These are phyloP conservation scores for Linum usitatissimum DNA, from an alignment of 345 rosid genomes.

Conservation along the genomic window DNA sequence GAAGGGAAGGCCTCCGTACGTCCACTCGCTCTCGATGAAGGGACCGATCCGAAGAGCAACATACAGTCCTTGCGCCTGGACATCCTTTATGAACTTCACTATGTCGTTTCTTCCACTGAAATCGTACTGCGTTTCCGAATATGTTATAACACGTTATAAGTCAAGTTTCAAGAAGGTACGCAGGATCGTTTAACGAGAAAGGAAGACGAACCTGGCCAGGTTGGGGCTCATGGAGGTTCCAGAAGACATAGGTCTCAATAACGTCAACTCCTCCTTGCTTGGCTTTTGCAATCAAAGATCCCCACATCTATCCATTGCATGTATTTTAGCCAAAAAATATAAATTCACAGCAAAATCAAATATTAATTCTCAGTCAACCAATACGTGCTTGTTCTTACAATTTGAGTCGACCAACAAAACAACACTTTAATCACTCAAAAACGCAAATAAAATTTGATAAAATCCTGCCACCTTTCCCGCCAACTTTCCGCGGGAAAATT, in stretches of 20 bases:
- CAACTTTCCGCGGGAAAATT: neutral
- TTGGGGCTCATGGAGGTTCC: slow-evolving; percentile 84
- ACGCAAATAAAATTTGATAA: no score
- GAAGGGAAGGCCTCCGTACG: slow-evolving; percentile 73
- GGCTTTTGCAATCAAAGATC: slow-evolving; percentile 65
- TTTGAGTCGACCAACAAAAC: no score
- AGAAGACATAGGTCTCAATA: slow-evolving; percentile 87
- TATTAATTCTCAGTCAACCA: no score
- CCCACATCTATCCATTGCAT: slow-evolving; percentile 58
- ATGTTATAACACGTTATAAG: neutral
- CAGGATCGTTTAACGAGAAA: neutral
- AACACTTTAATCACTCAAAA: neutral
- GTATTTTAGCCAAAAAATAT: no score
- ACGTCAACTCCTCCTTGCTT: slow-evolving; percentile 88
- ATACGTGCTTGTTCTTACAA: no score
- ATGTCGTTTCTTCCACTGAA: slow-evolving; percentile 72
- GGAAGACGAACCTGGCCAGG: slow-evolving; percentile 51
- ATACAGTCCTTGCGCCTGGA: slow-evolving; percentile 72
- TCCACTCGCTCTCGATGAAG: slow-evolving; percentile 77
- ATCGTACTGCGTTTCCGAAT: slow-evolving; percentile 43
- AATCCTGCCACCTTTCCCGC: neutral
- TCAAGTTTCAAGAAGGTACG: no score
- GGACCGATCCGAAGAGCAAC: slow-evolving; percentile 83
- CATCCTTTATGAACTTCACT: slow-evolving; percentile 60
- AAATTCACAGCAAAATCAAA: no score